These are phyloP conservation scores for Calonectria ilicicola DNA, from an alignment of 2,329 filamentous ascomycete genomes.

Conservation along the genomic window DNA sequence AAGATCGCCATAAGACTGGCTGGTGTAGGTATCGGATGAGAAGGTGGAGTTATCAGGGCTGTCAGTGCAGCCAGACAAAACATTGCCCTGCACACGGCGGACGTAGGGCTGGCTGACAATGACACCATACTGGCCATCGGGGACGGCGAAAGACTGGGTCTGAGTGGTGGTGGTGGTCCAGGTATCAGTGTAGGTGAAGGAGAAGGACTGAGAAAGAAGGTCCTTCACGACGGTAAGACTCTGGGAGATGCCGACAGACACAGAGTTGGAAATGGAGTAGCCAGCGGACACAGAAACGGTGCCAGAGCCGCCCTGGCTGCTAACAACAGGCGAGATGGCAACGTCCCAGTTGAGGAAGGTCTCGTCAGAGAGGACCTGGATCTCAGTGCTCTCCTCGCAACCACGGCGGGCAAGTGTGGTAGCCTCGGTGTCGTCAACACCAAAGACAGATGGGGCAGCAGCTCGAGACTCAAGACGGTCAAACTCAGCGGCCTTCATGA, in stretches of 20 bases:
- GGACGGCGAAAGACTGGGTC: constrained; percentile 30
- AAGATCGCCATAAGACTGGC: constrained; percentile 31
- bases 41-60: constrained; percentile 25
- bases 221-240: constrained; percentile 10
- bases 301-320: constrained; percentile 30
- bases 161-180: constrained; percentile 33
- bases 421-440: background rate
- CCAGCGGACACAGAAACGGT: constrained; percentile 28
- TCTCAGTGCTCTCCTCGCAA: constrained; percentile 35
- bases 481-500: constrained; percentile 38
- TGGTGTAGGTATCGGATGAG: constrained; percentile 30
- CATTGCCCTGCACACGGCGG: constrained; percentile 29
- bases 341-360: constrained; percentile 40
- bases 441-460: constrained; percentile 1
- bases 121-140: constrained; percentile 29
- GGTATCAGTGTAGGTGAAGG: constrained; percentile 24
- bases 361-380: constrained; percentile 33
- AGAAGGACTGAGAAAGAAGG: constrained; percentile 24
- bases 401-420: constrained; percentile 16
- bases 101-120: constrained; percentile 41
- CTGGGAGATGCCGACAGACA: constrained; percentile 14
- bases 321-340: constrained; percentile 37
- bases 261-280: constrained; percentile 30
- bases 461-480: constrained; percentile 24
- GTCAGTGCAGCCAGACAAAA: constrained; percentile 32